These are phyloP conservation scores for Macrolepiota albuminosa DNA, from an alignment of 768 basidiomycete genomes.

Conservation along the genomic window DNA sequence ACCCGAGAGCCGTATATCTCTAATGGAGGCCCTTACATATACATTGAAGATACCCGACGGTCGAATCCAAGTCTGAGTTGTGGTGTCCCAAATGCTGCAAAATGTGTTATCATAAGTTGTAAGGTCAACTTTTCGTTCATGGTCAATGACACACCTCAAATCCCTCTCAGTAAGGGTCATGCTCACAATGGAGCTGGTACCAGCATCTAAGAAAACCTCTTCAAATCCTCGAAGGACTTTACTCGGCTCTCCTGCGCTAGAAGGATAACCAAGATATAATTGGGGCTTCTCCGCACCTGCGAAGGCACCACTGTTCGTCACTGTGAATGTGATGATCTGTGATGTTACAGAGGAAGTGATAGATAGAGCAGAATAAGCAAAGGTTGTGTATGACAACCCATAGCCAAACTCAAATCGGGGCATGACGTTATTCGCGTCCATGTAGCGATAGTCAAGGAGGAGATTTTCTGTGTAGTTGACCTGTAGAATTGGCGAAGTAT, in stretches of 20 bases:
- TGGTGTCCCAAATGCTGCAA: slow-evolving; percentile 48
- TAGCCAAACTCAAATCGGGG: slow-evolving; percentile 68
- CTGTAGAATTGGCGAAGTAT: slow-evolving; percentile 16
- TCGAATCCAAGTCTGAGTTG: slow-evolving; percentile 43
- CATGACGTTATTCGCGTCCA: slow-evolving; percentile 46
- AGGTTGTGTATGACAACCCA: slow-evolving; percentile 71
- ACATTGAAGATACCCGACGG: slow-evolving; percentile 50
- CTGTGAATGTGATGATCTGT: slow-evolving; percentile 34
- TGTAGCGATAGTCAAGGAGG: slow-evolving; percentile 65
- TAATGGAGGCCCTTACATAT: slow-evolving; percentile 48
- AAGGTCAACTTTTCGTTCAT: background rate
- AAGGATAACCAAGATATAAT: slow-evolving; percentile 47
- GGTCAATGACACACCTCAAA: slow-evolving; percentile 33
- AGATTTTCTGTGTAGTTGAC: slow-evolving; percentile 65
- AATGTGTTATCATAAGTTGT: background rate
- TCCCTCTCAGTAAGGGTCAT: slow-evolving; percentile 36
- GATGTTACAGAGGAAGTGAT: slow-evolving; percentile 30
- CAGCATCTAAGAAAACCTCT: slow-evolving; percentile 34
- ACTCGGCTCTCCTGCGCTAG: slow-evolving; percentile 40
- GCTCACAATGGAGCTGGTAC: slow-evolving; percentile 30
- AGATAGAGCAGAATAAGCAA: slow-evolving; percentile 52
- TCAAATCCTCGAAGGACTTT: slow-evolving; percentile 50
- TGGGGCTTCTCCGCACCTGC: slow-evolving; percentile 52
- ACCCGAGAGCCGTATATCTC: slow-evolving; percentile 39
- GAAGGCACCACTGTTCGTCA: slow-evolving; percentile 44